Conservation (phyloP, 169 alveolate genomes). For the Condylostoma magnum region DNA sequence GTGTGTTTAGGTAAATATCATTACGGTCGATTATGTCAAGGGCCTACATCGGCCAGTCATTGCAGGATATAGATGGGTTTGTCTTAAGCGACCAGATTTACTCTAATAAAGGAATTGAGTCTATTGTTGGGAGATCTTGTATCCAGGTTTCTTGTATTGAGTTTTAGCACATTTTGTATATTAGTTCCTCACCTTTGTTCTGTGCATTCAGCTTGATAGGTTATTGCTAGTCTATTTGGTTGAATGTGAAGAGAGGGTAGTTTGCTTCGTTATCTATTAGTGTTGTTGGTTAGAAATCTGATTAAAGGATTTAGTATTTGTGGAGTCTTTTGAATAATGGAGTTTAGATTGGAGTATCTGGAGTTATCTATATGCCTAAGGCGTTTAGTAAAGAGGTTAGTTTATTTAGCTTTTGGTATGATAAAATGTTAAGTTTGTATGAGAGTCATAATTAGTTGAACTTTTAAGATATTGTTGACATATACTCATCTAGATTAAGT, state of each 20-base stretch:
- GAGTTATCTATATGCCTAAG: too few relatives aligned
- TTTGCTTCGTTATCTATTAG: too few relatives aligned
- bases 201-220: not conserved
- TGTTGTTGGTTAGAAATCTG: too few relatives aligned
- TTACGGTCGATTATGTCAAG: conserved; percentile 50
- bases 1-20: conserved; percentile 44
- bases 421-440: too few relatives aligned
- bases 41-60: conserved; percentile 48
- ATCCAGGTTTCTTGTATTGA: conserved; percentile 10
- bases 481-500: too few relatives aligned
- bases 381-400: too few relatives aligned
- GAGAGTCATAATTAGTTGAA: too few relatives aligned
- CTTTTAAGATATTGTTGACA: too few relatives aligned
- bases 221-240: not conserved
- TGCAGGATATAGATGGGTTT: conserved; percentile 26
- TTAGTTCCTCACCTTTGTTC: not conserved
- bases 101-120: conserved; percentile 51
- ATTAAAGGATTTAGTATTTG: too few relatives aligned
- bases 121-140: conserved; percentile 37
- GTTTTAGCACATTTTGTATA: not conserved
- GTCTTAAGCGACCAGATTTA: conserved; percentile 34
- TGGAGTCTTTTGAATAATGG: too few relatives aligned
- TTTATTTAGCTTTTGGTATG: too few relatives aligned
- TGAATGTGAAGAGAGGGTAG: not conserved
- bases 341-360: too few relatives aligned